A percentile compares a stretch with the other conserved stretches of the same genome.
phyloP scores from a whole-genome alignment of 2,329 filamentous ascomycete species.

The Fusarium continuum region DNA sequence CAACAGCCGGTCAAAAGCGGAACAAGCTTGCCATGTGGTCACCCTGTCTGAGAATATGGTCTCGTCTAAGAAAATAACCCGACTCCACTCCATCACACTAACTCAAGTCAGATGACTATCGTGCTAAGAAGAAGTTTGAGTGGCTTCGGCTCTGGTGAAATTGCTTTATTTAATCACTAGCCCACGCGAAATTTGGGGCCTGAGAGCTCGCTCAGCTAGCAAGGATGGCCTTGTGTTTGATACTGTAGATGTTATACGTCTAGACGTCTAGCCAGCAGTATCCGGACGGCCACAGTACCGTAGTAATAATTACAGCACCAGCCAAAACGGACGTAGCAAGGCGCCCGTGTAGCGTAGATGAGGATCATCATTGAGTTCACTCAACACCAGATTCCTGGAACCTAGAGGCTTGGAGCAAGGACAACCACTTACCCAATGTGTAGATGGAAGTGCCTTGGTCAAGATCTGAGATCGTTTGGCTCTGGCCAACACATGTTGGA shows the following conservation, averaged over 20 bases:
- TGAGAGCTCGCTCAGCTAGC: slow-evolving; percentile 14
- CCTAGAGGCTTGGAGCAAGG: slow-evolving; percentile 9
- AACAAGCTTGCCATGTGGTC: slow-evolving; percentile 40
- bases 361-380: slow-evolving; percentile 6
- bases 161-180: slow-evolving; percentile 41
- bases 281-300: not conserved
- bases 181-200: slow-evolving; percentile 32
- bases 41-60: slow-evolving; percentile 21
- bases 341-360: slow-evolving; percentile 14
- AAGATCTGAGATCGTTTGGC: slow-evolving; percentile 12
- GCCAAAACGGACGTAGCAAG: slow-evolving; percentile 4
- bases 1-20: slow-evolving; percentile 25
- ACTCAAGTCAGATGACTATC: not conserved
- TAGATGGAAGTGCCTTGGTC: not conserved
- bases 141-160: slow-evolving; percentile 34
- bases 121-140: not conserved
- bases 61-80: slow-evolving; percentile 7
- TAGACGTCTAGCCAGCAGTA: not conserved
- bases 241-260: not conserved
- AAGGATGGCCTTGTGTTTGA: slow-evolving; percentile 17
- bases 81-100: slow-evolving; percentile 31
- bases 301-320: not conserved
- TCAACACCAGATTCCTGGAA: slow-evolving; percentile 3
- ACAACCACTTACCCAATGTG: not conserved
- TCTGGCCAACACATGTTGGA: not conserved